Conservation (phyloP, 164 flowering plant species). For the Santalum album region DNA sequence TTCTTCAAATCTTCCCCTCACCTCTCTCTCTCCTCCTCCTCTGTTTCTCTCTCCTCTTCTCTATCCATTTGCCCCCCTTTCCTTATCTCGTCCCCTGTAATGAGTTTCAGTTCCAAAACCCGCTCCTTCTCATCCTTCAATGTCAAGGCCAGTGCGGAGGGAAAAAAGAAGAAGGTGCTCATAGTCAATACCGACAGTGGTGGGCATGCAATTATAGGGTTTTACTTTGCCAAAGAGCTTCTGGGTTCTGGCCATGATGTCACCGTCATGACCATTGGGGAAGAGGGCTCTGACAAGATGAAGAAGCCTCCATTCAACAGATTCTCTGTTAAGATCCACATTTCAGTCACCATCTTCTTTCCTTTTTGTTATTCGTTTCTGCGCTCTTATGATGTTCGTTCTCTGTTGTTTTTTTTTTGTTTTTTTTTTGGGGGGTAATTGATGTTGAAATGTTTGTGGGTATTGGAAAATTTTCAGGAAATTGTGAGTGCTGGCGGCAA, state of each 20-base stretch:
- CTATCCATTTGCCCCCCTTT: slow-evolving; percentile 4
- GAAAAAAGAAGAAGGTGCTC: slow-evolving; percentile 88
- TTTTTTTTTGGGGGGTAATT: background rate
- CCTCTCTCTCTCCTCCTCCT: slow-evolving; percentile 22
- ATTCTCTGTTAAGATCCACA: slow-evolving; percentile 51
- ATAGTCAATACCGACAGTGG: slow-evolving; percentile 90
- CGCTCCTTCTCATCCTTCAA: slow-evolving; percentile 23
- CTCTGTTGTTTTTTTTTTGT: background rate
- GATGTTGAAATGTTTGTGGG: background rate
- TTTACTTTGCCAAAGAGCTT: slow-evolving; percentile 89
- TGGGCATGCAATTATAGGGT: slow-evolving; percentile 92
- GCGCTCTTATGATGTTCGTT: background rate
- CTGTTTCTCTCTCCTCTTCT: slow-evolving; percentile 34
- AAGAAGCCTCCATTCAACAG: slow-evolving; percentile 91
- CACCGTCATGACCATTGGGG: slow-evolving; percentile 83
- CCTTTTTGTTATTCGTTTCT: background rate
- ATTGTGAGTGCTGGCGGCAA: slow-evolving; percentile 69
- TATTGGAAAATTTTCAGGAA: slow-evolving; percentile 42
- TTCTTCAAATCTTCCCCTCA: slow-evolving; percentile 8
- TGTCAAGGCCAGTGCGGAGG: slow-evolving; percentile 33
- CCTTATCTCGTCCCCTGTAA: slow-evolving; percentile 3
- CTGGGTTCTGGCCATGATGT: slow-evolving; percentile 78
- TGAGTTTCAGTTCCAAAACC: slow-evolving; percentile 9
- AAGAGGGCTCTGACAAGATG: slow-evolving; percentile 88
- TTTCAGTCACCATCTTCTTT: too few relatives aligned